phyloP scores from a whole-genome alignment of 139 green algal genomes.

The Chlorella sp. region DNA sequence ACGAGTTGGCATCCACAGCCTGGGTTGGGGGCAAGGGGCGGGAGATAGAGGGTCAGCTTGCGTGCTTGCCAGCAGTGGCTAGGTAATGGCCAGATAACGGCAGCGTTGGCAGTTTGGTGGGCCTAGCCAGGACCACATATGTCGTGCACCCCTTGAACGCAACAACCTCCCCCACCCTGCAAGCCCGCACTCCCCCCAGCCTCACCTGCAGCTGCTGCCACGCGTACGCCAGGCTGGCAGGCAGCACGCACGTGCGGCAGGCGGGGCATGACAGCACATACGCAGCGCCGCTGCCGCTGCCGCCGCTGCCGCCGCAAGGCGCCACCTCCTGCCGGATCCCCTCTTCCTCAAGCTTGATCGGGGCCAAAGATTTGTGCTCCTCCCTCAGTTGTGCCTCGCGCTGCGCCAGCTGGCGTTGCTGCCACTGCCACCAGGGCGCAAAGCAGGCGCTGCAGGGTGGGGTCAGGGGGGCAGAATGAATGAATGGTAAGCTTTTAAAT shows the following conservation, averaged over 20 bases:
- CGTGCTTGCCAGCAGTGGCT: neutral
- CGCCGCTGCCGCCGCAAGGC: neutral
- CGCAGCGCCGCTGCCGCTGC: neutral
- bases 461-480: no score
- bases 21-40: neutral
- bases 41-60: neutral
- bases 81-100: neutral
- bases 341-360: neutral
- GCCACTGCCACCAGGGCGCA: slow-evolving; percentile 42
- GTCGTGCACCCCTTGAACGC: no score
- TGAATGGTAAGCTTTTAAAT: no score
- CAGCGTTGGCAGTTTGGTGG: no score
- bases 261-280: slow-evolving; percentile 32
- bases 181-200: no score
- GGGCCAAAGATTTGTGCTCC: slow-evolving; percentile 21
- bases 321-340: neutral
- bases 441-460: slow-evolving; percentile 34
- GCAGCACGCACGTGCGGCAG: neutral
- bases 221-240: slow-evolving; percentile 9
- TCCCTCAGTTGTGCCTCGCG: slow-evolving; percentile 12
- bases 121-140: no score
- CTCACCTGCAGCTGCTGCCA: slow-evolving; percentile 6
- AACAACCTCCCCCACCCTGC: no score
- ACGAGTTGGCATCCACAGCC: neutral
- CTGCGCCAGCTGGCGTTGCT: slow-evolving; percentile 30